A percentile compares a stretch with the other conserved stretches of the same genome.
These are phyloP conservation scores for Saccharomycopsis oosterbeekiorum DNA, from an alignment of 805 yeast genomes.

Conservation along the genomic window DNA sequence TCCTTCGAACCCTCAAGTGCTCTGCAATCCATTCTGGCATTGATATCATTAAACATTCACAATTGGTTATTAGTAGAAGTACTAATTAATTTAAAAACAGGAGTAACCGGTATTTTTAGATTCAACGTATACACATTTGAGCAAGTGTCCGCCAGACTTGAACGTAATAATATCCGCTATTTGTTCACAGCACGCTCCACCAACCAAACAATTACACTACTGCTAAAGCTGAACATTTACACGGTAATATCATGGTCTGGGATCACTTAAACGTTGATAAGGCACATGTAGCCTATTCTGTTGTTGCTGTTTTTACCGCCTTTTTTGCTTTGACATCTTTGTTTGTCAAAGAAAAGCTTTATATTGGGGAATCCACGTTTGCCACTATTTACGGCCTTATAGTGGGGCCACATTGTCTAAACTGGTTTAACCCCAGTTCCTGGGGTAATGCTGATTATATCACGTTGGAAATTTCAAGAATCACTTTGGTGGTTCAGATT, in stretches of 20 bases:
- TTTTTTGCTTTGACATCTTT: constrained; percentile 73
- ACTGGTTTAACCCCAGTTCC: constrained; percentile 71
- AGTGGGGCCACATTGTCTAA: constrained; percentile 77
- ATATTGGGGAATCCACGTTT: constrained; percentile 86
- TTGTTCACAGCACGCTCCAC: too few species aligned
- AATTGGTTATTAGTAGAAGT: background rate
- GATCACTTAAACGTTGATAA: constrained; percentile 29
- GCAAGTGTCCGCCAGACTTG: too few species aligned
- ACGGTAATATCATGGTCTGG: background rate
- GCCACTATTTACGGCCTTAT: constrained; percentile 80
- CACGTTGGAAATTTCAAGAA: constrained; percentile 74
- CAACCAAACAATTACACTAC: too few species aligned
- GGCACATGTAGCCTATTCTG: constrained; percentile 82
- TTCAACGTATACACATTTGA: too few species aligned
- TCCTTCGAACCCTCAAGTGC: too few species aligned
- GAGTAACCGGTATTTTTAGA: too few species aligned
- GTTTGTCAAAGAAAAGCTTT: constrained; percentile 71
- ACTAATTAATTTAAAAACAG: background rate
- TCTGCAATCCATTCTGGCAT: too few species aligned
- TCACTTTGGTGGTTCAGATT: constrained; percentile 77
- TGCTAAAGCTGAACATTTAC: too few species aligned
- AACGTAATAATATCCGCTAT: too few species aligned
- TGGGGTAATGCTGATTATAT: constrained; percentile 85
- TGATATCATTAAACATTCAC: too few species aligned
- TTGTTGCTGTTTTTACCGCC: constrained; percentile 74